These are phyloP conservation scores for Fusarium pseudonygamai DNA, from an alignment of 2,329 filamentous ascomycete species.

Conservation along the genomic window DNA sequence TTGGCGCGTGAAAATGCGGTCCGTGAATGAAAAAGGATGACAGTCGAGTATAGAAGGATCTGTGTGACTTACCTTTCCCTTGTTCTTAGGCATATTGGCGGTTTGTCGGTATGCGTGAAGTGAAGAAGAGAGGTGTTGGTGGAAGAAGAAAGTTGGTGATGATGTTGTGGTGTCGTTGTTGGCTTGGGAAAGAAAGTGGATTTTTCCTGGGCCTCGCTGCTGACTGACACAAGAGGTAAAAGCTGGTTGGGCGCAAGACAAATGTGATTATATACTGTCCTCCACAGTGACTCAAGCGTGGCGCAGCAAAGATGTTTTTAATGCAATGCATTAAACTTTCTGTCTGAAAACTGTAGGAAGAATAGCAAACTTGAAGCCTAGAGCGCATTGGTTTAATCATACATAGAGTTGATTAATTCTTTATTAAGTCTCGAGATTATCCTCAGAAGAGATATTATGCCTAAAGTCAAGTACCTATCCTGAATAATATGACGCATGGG, in stretches of 20 bases:
- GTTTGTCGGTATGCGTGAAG: slow-evolving; percentile 12
- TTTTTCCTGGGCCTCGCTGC: slow-evolving; percentile 37
- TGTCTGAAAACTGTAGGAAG: background rate
- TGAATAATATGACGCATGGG: background rate
- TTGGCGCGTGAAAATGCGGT: slow-evolving; percentile 25
- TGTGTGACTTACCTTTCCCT: slow-evolving; percentile 83
- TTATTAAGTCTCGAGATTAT: background rate
- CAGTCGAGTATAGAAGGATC: background rate
- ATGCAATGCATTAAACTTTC: background rate
- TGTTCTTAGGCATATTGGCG: slow-evolving; percentile 93
- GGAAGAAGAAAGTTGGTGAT: slow-evolving; percentile 30
- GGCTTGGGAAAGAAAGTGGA: slow-evolving; percentile 38
- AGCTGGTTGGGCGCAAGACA: slow-evolving; percentile 16
- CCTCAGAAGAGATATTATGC: background rate
- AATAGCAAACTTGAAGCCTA: background rate
- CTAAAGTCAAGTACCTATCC: background rate
- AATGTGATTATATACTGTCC: slow-evolving; percentile 22
- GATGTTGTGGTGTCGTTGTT: slow-evolving; percentile 40
- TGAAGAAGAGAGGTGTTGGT: slow-evolving; percentile 4
- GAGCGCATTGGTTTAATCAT: background rate
- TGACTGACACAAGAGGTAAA: slow-evolving; percentile 27
- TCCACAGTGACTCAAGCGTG: slow-evolving; percentile 27
- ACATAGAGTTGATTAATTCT: background rate
- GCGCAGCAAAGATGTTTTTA: slow-evolving; percentile 7
- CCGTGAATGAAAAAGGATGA: background rate